phyloP scores from a whole-genome alignment of 2,329 filamentous ascomycete species.

The Trichoderma oligosporum region DNA sequence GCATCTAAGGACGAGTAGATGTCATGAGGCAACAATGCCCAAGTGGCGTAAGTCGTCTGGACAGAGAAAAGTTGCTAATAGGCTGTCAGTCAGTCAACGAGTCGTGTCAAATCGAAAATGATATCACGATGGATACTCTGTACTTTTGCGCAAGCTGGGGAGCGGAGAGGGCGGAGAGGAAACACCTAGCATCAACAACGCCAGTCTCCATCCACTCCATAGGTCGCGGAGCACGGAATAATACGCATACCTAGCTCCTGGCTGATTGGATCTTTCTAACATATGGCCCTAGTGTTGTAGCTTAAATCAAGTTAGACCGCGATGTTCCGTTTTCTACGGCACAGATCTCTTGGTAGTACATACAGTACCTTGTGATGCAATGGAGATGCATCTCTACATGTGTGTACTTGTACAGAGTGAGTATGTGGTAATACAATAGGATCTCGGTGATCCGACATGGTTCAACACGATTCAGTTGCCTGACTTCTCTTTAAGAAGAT shows the following conservation, averaged over 20 bases:
- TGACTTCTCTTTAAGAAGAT: too few relatives aligned
- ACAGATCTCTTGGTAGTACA: neutral
- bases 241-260: conserved; percentile 5
- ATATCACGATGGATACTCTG: neutral
- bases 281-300: conserved; percentile 12
- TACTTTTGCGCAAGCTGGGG: neutral
- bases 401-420: neutral
- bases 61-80: neutral
- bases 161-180: conserved; percentile 3
- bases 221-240: conserved; percentile 14
- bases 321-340: conserved; percentile 11
- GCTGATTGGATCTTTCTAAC: conserved; percentile 5
- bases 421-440: neutral
- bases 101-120: neutral
- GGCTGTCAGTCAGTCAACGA: neutral
- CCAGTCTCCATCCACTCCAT: neutral
- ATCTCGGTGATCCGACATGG: neutral
- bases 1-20: neutral
- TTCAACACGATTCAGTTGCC: neutral
- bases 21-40: neutral
- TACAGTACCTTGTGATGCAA: neutral
- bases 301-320: conserved; percentile 13
- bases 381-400: neutral
- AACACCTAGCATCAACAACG: neutral
- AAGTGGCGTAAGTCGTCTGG: conserved; percentile 3